phyloP scores from a whole-genome alignment of 139 green algal genomes.

The Spirogloea muscicola region DNA sequence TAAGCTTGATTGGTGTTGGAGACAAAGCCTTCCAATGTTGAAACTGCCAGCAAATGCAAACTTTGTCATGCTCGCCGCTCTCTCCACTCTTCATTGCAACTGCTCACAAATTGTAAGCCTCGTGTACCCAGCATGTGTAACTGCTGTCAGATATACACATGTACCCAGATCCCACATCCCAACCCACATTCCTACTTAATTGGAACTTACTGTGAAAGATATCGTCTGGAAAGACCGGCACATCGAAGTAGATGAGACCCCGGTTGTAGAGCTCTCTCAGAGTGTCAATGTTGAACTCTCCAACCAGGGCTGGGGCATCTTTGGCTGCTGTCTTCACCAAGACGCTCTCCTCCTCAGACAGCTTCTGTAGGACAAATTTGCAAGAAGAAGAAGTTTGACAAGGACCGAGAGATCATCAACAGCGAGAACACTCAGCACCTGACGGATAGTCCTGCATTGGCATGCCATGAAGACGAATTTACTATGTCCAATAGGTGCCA shows the following conservation, averaged over 20 bases:
- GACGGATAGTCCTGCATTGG: too few relatives aligned
- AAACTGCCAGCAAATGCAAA: constrained; percentile 20
- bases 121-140: neutral
- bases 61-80: neutral
- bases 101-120: neutral
- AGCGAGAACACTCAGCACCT: too few relatives aligned
- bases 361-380: constrained; percentile 57
- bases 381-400: too few relatives aligned
- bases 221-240: constrained; percentile 75
- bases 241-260: constrained; percentile 81
- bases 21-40: constrained; percentile 75
- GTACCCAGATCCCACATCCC: constrained; percentile 1
- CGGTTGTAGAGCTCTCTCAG: constrained; percentile 60
- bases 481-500: too few relatives aligned
- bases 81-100: neutral
- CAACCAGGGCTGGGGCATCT: constrained; percentile 35
- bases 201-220: constrained; percentile 52
- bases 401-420: too few relatives aligned
- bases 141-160: constrained; percentile 1
- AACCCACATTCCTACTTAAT: neutral
- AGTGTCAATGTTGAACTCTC: constrained; percentile 38
- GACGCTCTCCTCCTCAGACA: constrained; percentile 68
- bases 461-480: too few relatives aligned
- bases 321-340: constrained; percentile 49
- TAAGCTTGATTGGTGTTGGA: constrained; percentile 72